Conservation (phyloP, 305 asterid genomes). For the Lippia alba region DNA sequence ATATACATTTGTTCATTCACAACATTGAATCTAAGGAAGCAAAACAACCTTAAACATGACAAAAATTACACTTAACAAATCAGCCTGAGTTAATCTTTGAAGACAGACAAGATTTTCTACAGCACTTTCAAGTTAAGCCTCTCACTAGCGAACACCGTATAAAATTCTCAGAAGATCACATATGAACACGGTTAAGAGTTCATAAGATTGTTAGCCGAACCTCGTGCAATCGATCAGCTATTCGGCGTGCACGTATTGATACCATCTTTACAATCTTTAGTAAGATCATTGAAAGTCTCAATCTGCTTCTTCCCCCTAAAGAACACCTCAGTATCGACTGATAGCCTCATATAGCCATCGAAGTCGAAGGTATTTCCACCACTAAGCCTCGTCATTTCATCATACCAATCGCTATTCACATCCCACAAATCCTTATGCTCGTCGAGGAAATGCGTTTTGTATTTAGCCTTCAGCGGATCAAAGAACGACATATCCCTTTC, state of each 20-base stretch:
- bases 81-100: constrained; percentile 2
- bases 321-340: constrained; percentile 80
- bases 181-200: no score
- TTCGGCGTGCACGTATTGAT: constrained; percentile 56
- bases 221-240: no score
- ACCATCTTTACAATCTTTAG: constrained; percentile 86
- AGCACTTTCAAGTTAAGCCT: constrained; percentile 28
- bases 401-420: constrained; percentile 66
- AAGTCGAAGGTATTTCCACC: constrained; percentile 72
- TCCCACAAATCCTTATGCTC: constrained; percentile 82
- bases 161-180: no score
- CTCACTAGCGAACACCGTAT: not conserved
- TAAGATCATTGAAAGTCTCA: constrained; percentile 86
- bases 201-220: no score
- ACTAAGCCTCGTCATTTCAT: constrained; percentile 64
- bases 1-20: no score
- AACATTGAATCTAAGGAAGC: not conserved
- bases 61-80: constrained; percentile 29
- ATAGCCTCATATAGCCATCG: constrained; percentile 78
- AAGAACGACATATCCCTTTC: constrained; percentile 56
- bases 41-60: not conserved
- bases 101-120: constrained; percentile 6
- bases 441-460: constrained; percentile 70
- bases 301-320: constrained; percentile 74
- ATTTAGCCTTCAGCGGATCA: constrained; percentile 68